A percentile compares a stretch with the other conserved stretches of the same genome.
These are phyloP conservation scores for Annulohypoxylon truncatum DNA, from an alignment of 2,329 filamentous ascomycete genomes.

Conservation along the genomic window DNA sequence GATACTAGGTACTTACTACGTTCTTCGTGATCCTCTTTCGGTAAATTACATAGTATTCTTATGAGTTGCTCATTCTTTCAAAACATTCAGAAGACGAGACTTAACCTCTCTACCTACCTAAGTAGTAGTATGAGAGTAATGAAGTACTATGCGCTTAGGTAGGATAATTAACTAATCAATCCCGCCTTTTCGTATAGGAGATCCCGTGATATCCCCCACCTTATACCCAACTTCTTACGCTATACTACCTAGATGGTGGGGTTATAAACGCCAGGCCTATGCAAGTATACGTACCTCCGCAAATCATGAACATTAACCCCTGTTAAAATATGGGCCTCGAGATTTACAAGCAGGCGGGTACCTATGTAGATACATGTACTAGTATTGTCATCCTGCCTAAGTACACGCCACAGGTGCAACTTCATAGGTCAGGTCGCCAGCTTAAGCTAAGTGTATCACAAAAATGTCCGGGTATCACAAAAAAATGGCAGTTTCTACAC, in stretches of 20 bases:
- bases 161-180: background rate
- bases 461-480: too few species aligned
- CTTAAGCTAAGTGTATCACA: slow-evolving; percentile 8
- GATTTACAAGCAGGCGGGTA: background rate
- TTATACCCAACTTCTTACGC: background rate
- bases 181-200: background rate
- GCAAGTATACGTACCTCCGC: background rate
- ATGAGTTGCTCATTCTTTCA: too few species aligned
- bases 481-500: too few species aligned
- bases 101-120: too few species aligned
- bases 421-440: background rate
- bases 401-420: slow-evolving; percentile 9
- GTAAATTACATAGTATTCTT: too few species aligned
- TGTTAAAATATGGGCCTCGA: background rate
- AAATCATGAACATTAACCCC: background rate
- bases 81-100: too few species aligned
- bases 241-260: too few species aligned
- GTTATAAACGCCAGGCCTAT: background rate
- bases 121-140: background rate
- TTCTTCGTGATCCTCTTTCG: background rate
- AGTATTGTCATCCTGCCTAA: slow-evolving; percentile 4
- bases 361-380: background rate
- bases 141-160: background rate
- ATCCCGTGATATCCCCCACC: slow-evolving; percentile 2
- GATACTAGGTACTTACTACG: background rate